These are phyloP conservation scores for Colletotrichum viniferum DNA, from an alignment of 2,329 filamentous ascomycete species.

Conservation along the genomic window DNA sequence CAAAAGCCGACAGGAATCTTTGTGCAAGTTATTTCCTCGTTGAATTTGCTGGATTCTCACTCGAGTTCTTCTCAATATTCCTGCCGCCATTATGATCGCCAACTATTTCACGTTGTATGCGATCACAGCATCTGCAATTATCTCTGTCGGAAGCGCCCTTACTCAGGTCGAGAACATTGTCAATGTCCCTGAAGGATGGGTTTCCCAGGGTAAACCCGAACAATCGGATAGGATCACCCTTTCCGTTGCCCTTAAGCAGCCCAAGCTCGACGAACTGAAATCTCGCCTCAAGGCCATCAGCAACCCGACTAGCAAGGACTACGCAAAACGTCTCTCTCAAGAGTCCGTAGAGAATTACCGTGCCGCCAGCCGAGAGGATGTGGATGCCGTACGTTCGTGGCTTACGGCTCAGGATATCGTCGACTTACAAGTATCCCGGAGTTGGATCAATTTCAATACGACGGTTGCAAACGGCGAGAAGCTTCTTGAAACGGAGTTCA, in stretches of 20 bases:
- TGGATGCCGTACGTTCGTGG: slow-evolving; percentile 45
- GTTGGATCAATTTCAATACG: slow-evolving; percentile 48
- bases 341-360: not conserved
- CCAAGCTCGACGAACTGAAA: not conserved
- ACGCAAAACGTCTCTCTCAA: not conserved
- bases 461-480: slow-evolving; percentile 41
- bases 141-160: not conserved
- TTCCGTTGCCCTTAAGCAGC: not conserved
- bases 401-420: slow-evolving; percentile 42
- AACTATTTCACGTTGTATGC: not conserved
- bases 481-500: slow-evolving; percentile 40
- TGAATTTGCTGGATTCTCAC: not conserved
- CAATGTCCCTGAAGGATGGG: not conserved
- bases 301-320: not conserved
- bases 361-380: slow-evolving; percentile 23
- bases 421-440: slow-evolving; percentile 31
- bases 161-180: not conserved
- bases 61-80: not conserved
- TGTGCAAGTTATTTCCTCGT: not conserved
- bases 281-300: not conserved
- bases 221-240: not conserved
- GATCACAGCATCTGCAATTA: not conserved
- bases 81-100: not conserved
- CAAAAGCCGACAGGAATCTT: not conserved
- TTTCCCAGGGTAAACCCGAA: not conserved